phyloP scores from a whole-genome alignment of 805 yeast species.

The Starmerella roubikii region DNA sequence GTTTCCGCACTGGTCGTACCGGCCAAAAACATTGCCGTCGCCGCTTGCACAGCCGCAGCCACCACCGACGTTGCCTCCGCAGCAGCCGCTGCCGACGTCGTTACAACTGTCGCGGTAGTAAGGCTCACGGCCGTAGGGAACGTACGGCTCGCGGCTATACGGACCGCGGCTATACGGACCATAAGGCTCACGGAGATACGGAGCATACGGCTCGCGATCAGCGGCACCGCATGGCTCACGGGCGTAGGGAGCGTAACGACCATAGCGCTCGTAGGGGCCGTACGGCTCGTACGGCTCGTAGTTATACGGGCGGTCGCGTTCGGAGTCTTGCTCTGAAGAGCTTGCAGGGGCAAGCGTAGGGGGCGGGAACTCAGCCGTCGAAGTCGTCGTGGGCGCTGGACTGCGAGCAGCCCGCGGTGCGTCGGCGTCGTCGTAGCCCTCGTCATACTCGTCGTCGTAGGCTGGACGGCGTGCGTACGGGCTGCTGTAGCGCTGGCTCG shows the following conservation, averaged over 20 bases:
- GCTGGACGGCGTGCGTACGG: too few species aligned
- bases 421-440: too few species aligned
- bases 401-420: too few species aligned
- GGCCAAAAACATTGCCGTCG: neutral
- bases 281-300: constrained; percentile 1
- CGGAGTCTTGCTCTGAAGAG: too few species aligned
- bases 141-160: constrained; percentile 1
- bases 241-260: neutral
- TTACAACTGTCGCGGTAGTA: neutral
- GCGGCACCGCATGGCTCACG: neutral
- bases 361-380: too few species aligned
- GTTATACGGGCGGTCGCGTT: too few species aligned
- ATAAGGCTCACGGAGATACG: neutral
- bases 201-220: neutral
- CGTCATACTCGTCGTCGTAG: too few species aligned
- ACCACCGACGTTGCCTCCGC: neutral
- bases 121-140: neutral
- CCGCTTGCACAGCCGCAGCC: neutral
- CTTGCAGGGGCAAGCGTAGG: too few species aligned
- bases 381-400: too few species aligned
- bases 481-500: neutral
- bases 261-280: constrained; percentile 3
- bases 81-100: constrained; percentile 1
- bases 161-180: neutral
- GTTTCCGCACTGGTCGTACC: neutral